Evolutionary conservation across 306 rosid genomes (phyloP).

Genomic region (peach (Prunus persica)): Prunus_persica_NCBIv2 NC_034013.1:11994001-11994500

Average conservation of each 20-base stretch:
- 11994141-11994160: conserved; percentile 47
- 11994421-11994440: too few relatives aligned
- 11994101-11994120: conserved; percentile 39
- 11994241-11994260: not conserved
- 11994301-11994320: not conserved
- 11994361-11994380: not conserved
- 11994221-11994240: conserved; percentile 26
- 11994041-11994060: conserved; percentile 53
- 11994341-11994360: not conserved
- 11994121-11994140: conserved; percentile 66
- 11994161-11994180: not conserved
- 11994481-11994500: not conserved
- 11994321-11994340: not conserved
- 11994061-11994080: conserved; percentile 49
- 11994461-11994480: too few relatives aligned
- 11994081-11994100: conserved; percentile 41
- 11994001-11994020: conserved; percentile 60
- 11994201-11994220: conserved; percentile 9
- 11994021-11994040: conserved; percentile 49
- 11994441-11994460: too few relatives aligned
- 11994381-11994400: not conserved
- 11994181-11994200: conserved; percentile 5
- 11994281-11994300: not conserved
- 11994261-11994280: not conserved
- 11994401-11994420: too few relatives aligned